Evolutionary conservation across 2,329 filamentous ascomycete species (phyloP).

Genomic region (Alternaria triticimaculans): DNA sequence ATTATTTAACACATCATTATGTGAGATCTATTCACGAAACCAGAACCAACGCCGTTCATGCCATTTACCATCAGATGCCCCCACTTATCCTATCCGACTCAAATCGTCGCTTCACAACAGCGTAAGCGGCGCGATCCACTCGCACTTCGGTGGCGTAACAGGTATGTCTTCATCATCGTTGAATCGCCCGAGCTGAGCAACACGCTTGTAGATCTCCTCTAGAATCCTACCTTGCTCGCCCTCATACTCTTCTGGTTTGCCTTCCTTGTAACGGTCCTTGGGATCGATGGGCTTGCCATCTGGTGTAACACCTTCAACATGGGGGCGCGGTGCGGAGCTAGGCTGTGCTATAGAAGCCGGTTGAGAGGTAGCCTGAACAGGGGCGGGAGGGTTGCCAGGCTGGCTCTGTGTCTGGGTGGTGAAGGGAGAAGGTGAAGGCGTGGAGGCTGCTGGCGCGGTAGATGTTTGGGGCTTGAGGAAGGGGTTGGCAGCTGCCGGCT

Average conservation of each 20-base stretch:
- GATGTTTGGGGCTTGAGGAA: constrained; percentile 30
- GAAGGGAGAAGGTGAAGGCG: constrained; percentile 24
- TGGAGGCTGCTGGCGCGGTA: constrained; percentile 11
- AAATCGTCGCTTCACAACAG: neutral
- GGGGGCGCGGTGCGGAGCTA: constrained; percentile 13
- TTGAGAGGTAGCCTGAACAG: constrained; percentile 2
- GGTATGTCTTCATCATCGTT: constrained; percentile 74
- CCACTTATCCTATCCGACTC: neutral
- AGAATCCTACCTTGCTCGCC: constrained; percentile 60
- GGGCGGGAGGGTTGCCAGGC: constrained; percentile 58
- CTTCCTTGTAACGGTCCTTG: constrained; percentile 64
- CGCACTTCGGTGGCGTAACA: constrained; percentile 75
- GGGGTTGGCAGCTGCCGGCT: constrained; percentile 24
- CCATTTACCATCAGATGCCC: neutral
- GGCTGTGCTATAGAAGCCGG: constrained; percentile 58
- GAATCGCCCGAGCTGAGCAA: constrained; percentile 72
- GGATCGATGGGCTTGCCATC: constrained; percentile 30
- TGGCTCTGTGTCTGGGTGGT: constrained; percentile 50
- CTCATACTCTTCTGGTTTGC: constrained; percentile 63
- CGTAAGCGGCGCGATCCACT: constrained; percentile 57
- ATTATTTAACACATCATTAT: neutral
- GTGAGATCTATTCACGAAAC: neutral
- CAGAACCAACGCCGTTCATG: neutral
- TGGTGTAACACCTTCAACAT: constrained; percentile 9
- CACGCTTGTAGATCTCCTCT: constrained; percentile 68